Evolutionary conservation across 1,284 basidiomycete species (phyloP).

Genomic region (Trichosporon ovoides): DNA sequence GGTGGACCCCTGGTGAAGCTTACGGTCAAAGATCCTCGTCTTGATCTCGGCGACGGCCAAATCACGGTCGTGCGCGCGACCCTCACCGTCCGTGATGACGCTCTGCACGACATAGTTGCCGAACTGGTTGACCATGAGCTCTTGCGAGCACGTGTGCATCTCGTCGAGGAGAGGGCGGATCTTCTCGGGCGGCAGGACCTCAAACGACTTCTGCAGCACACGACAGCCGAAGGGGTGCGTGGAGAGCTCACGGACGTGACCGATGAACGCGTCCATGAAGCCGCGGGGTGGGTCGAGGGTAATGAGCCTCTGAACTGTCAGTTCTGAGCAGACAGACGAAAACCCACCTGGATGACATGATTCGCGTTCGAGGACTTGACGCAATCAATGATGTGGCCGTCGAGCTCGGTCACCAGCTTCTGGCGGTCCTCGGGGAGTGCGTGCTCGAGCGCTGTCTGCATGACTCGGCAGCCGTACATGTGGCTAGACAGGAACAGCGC

Average conservation of each 20-base stretch:
- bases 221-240: slow-evolving; percentile 93
- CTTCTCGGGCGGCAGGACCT: slow-evolving; percentile 67
- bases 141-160: slow-evolving; percentile 64
- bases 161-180: slow-evolving; percentile 76
- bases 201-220: slow-evolving; percentile 88
- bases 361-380: slow-evolving; percentile 93
- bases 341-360: slow-evolving; percentile 63
- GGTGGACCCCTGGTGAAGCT: slow-evolving; percentile 9
- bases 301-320: slow-evolving; percentile 53
- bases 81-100: slow-evolving; percentile 65
- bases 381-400: slow-evolving; percentile 74
- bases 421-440: slow-evolving; percentile 71
- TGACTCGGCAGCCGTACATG: slow-evolving; percentile 78
- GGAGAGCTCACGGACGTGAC: slow-evolving; percentile 76
- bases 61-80: slow-evolving; percentile 63
- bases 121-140: slow-evolving; percentile 80
- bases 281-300: slow-evolving; percentile 69
- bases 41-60: slow-evolving; percentile 67
- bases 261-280: slow-evolving; percentile 72
- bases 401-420: slow-evolving; percentile 70
- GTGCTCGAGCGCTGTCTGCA: slow-evolving; percentile 73
- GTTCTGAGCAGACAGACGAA: slow-evolving; percentile 22
- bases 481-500: slow-evolving; percentile 75
- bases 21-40: slow-evolving; percentile 65
- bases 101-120: slow-evolving; percentile 93